Conservation (phyloP, 202 grass and related monocot genomes). For the Schoenoplectus triqueter region DNA sequence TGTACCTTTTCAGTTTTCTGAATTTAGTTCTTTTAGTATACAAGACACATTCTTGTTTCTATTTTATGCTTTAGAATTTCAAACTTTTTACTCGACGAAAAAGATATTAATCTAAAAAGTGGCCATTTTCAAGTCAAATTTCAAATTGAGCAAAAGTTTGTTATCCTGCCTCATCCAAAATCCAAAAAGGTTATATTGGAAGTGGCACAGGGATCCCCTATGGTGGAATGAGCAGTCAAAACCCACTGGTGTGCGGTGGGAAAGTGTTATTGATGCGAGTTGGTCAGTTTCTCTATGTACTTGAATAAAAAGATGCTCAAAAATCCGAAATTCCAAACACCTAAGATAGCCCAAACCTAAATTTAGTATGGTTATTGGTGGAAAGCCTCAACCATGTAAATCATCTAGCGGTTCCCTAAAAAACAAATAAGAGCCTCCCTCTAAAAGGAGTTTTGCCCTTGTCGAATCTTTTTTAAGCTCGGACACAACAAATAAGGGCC, state of each 20-base stretch:
- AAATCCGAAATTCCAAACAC: neutral
- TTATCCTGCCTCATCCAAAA: neutral
- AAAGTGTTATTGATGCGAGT: neutral
- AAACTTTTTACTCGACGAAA: neutral
- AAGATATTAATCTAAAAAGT: neutral
- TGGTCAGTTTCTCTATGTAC: neutral
- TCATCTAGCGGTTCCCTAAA: neutral
- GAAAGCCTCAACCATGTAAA: neutral
- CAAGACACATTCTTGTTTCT: neutral
- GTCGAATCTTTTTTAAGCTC: neutral
- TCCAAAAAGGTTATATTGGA: neutral
- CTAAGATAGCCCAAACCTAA: neutral
- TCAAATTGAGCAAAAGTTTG: neutral
- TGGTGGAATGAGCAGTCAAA: neutral
- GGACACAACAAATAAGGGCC: neutral
- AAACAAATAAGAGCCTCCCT: too few species aligned
- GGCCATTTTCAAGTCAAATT: neutral
- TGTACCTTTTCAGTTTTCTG: neutral
- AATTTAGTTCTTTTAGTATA: neutral
- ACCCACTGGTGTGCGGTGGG: neutral
- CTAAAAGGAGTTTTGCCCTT: neutral
- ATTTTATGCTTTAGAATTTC: slow-evolving; percentile 9
- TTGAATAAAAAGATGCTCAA: neutral
- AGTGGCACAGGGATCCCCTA: neutral
- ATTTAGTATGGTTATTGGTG: neutral